These are phyloP conservation scores for Pseudogymnoascus sp. DNA, from an alignment of 2,329 filamentous ascomycete genomes.

Conservation along the genomic window DNA sequence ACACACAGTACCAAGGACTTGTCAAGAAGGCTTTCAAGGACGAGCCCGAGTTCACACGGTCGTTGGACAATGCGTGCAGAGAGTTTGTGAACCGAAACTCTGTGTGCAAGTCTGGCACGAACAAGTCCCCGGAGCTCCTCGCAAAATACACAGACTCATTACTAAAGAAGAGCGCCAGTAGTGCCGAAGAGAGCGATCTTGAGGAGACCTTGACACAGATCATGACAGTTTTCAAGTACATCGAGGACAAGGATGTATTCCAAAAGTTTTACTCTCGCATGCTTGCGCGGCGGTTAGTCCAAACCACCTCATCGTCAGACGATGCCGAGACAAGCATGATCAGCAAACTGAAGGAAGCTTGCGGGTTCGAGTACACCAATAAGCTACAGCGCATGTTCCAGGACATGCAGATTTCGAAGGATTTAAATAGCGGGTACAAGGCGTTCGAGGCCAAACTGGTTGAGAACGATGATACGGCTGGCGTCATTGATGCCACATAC, in stretches of 20 bases:
- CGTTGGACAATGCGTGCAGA: slow-evolving; percentile 90
- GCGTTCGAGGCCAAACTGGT: slow-evolving; percentile 61
- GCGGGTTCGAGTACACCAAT: slow-evolving; percentile 98
- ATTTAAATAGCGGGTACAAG: slow-evolving; percentile 83
- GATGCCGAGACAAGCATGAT: slow-evolving; percentile 99
- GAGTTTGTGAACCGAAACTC: slow-evolving; percentile 98
- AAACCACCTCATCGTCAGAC: slow-evolving; percentile 90
- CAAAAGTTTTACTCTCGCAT: slow-evolving; percentile 99
- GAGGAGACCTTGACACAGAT: slow-evolving; percentile 84
- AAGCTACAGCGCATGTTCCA: slow-evolving; percentile 99
- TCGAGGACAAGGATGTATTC: slow-evolving; percentile 99
- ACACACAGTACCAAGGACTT: slow-evolving; percentile 83
- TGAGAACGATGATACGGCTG: slow-evolving; percentile 55
- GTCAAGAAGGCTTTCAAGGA: slow-evolving; percentile 90
- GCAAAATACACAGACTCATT: slow-evolving; percentile 93
- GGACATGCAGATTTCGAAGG: slow-evolving; percentile 98
- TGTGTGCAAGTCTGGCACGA: slow-evolving; percentile 87
- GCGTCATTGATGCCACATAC: slow-evolving; percentile 75
- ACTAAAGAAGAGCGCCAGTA: slow-evolving; percentile 85
- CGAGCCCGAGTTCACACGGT: slow-evolving; percentile 93
- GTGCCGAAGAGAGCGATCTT: slow-evolving; percentile 87
- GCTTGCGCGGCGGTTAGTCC: slow-evolving; percentile 87
- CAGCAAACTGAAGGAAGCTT: slow-evolving; percentile 95
- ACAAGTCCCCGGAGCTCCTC: slow-evolving; percentile 86
- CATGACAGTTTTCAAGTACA: slow-evolving; percentile 99